Percentiles rank a stretch among this genome's conserved stretches.
Evolutionary conservation across 139 green algal species (phyloP).

Genomic region (Chlamydomonas incerta): DNA sequence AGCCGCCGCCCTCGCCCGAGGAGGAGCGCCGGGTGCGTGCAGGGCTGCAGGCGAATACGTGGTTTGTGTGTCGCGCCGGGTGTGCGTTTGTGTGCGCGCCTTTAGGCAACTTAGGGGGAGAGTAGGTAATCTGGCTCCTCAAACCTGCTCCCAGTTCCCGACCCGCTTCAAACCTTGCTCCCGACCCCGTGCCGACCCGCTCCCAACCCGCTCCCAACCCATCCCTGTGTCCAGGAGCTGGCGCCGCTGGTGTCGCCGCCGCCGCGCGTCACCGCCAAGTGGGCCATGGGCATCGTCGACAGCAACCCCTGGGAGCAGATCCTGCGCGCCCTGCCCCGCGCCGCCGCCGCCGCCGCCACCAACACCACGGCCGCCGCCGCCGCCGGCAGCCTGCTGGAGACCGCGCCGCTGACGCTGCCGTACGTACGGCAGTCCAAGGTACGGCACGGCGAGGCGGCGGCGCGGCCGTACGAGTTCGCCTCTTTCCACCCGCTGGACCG

Average conservation of each 20-base stretch:
- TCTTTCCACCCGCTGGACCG: slow-evolving; percentile 10
- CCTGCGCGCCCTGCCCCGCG: not conserved
- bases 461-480: slow-evolving; percentile 7
- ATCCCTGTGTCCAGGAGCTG: not conserved
- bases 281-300: slow-evolving; percentile 16
- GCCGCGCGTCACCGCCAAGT: not conserved
- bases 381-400: not conserved
- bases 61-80: no score
- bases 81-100: no score
- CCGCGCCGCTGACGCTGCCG: not conserved
- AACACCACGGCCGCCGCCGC: no score
- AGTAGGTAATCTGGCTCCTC: no score
- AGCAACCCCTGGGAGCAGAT: slow-evolving; percentile 20
- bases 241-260: not conserved
- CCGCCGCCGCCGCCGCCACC: not conserved
- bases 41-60: no score
- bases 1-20: slow-evolving; percentile 14
- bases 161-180: no score
- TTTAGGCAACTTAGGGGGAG: no score
- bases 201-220: not conserved
- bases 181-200: not conserved
- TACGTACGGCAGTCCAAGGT: not conserved
- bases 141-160: no score
- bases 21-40: not conserved
- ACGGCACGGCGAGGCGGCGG: not conserved